phyloP scores from a whole-genome alignment of 768 basidiomycete species.

The Lanmaoa rubissima region DNA sequence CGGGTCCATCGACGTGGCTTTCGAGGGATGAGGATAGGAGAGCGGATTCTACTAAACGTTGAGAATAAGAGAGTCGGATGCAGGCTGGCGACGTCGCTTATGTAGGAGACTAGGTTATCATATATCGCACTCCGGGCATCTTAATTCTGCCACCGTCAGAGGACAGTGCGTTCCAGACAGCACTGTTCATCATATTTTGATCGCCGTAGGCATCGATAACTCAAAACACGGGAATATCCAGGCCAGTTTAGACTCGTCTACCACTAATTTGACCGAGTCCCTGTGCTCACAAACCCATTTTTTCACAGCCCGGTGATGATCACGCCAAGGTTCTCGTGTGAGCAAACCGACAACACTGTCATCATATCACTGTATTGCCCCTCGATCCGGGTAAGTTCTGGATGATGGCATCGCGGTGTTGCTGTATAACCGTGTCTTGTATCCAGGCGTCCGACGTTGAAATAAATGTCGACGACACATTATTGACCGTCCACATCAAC shows the following conservation, averaged over 20 bases:
- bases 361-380: conserved; percentile 66
- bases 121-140: background rate
- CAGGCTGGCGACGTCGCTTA: conserved; percentile 1
- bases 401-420: background rate
- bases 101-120: conserved; percentile 2
- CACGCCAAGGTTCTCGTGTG: conserved; percentile 72
- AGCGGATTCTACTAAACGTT: background rate
- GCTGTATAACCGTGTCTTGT: conserved; percentile 12
- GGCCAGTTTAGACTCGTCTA: background rate
- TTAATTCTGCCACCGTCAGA: conserved; percentile 6
- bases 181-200: background rate
- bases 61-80: background rate
- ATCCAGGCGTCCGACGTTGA: conserved; percentile 78
- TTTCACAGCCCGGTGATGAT: conserved; percentile 50
- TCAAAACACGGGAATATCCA: background rate
- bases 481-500: conserved; percentile 74
- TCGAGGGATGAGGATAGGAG: background rate
- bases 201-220: background rate
- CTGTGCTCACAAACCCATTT: background rate
- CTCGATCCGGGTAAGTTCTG: conserved; percentile 57
- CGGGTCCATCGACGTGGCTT: conserved; percentile 43
- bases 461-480: conserved; percentile 67
- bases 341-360: conserved; percentile 56
- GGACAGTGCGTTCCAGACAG: background rate
- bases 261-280: background rate